These are phyloP conservation scores for Termitomyces sp. DNA, from an alignment of 768 basidiomycete species.

Conservation along the genomic window DNA sequence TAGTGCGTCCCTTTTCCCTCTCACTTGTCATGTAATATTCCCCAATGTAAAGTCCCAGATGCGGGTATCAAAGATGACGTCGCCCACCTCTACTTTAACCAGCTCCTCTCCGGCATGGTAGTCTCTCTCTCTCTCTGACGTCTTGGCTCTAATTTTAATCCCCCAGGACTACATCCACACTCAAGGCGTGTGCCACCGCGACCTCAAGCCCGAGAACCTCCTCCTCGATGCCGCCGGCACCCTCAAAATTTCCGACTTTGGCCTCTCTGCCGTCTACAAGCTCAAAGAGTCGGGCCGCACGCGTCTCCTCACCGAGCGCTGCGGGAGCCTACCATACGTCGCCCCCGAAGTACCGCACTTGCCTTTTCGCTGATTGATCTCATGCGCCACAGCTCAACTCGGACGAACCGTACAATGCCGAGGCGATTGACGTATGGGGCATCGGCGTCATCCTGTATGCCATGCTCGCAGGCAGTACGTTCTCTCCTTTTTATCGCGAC, in stretches of 20 bases:
- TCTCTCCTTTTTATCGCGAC: neutral
- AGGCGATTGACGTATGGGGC: conserved; percentile 96
- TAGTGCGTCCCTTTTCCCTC: conserved; percentile 19
- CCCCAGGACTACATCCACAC: conserved; percentile 74
- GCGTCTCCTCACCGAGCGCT: conserved; percentile 46
- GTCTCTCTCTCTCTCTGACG: neutral
- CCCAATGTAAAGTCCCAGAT: conserved; percentile 67
- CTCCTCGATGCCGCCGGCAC: conserved; percentile 79
- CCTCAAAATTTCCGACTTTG: conserved; percentile 95
- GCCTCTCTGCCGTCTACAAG: conserved; percentile 84
- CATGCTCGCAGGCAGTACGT: conserved; percentile 78
- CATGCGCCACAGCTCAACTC: conserved; percentile 51
- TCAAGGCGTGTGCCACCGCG: conserved; percentile 92
- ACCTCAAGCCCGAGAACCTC: conserved; percentile 95
- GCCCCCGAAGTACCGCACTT: conserved; percentile 6
- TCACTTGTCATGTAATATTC: neutral
- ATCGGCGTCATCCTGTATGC: conserved; percentile 93
- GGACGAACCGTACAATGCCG: conserved; percentile 72
- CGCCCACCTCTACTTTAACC: conserved; percentile 86
- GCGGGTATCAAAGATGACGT: conserved; percentile 82
- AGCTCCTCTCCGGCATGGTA: conserved; percentile 82
- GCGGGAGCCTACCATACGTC: conserved; percentile 12
- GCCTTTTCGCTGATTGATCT: neutral
- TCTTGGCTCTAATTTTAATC: neutral
- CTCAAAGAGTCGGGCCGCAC: conserved; percentile 79